A percentile compares a stretch with the other conserved stretches of the same genome.
phyloP scores from a whole-genome alignment of 106 monocot genomes.

The Amphibolis antarctica region DNA sequence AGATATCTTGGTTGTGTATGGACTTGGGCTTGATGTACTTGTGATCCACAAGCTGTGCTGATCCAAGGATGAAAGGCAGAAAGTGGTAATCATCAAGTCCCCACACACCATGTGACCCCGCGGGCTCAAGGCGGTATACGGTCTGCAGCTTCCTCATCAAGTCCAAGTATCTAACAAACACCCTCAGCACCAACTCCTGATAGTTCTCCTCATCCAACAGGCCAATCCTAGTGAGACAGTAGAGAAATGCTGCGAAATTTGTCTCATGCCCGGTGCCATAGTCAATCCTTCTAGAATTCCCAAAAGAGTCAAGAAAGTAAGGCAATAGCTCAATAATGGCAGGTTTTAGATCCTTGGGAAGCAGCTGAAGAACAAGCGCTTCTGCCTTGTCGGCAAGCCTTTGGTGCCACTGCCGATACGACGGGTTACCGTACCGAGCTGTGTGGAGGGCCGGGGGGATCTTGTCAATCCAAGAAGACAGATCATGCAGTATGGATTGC shows the following conservation, averaged over 20 bases:
- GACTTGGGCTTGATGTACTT: conserved; percentile 98
- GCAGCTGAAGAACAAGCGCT: conserved; percentile 14
- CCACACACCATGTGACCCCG: conserved; percentile 95
- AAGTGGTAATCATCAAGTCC: conserved; percentile 95
- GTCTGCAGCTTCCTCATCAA: conserved; percentile 78
- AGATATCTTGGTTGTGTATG: conserved; percentile 79
- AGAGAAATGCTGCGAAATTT: conserved; percentile 80
- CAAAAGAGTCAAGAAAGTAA: conserved; percentile 86
- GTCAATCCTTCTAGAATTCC: conserved; percentile 76
- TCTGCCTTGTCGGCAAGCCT: conserved; percentile 21
- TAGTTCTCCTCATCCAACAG: conserved; percentile 65
- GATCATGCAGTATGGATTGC: conserved; percentile 29
- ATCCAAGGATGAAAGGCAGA: conserved; percentile 76
- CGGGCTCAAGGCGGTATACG: conserved; percentile 67
- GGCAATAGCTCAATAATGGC: conserved; percentile 56
- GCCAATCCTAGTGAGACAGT: conserved; percentile 71
- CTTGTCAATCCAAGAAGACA: conserved; percentile 38
- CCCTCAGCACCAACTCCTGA: conserved; percentile 47
- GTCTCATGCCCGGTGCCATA: conserved; percentile 97
- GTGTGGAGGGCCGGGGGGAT: conserved; percentile 55
- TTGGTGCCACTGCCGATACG: conserved; percentile 74
- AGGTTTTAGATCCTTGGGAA: conserved; percentile 13
- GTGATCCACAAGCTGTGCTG: conserved; percentile 85
- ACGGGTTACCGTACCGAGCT: conserved; percentile 81
- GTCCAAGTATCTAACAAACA: conserved; percentile 54